Percentiles rank a stretch among this genome's conserved stretches.
phyloP scores from a whole-genome alignment of 352 stramenopile genomes.

The Ophiocytium majus region DNA sequence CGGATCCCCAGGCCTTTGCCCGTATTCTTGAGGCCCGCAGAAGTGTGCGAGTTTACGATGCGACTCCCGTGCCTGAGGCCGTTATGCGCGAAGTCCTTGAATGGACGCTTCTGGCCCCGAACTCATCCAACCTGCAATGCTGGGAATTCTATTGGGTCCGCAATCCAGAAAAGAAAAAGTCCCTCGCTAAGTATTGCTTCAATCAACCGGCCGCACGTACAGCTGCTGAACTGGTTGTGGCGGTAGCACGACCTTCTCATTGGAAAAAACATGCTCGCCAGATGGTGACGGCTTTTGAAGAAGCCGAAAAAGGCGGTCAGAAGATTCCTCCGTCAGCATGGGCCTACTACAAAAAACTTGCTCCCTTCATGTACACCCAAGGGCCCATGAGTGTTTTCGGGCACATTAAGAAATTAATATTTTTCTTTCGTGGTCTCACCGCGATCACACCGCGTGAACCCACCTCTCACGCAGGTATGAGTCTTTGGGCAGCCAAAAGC shows the following conservation, averaged over 20 bases:
- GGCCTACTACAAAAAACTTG: neutral
- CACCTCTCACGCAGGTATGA: neutral
- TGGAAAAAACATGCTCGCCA: neutral
- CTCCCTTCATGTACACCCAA: neutral
- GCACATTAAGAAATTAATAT: neutral
- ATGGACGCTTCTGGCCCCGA: neutral
- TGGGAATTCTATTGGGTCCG: slow-evolving; percentile 11
- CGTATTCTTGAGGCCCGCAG: neutral
- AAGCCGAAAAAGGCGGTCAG: neutral
- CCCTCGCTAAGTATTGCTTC: neutral
- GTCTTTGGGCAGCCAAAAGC: neutral
- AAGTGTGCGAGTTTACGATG: neutral
- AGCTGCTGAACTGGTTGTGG: neutral
- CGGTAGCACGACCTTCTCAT: neutral
- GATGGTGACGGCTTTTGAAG: neutral
- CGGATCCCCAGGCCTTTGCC: neutral
- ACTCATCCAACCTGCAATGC: neutral
- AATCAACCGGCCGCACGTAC: neutral
- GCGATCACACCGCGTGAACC: neutral
- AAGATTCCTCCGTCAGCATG: neutral
- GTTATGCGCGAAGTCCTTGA: neutral
- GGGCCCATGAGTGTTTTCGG: neutral
- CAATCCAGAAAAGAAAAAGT: slow-evolving; percentile 1
- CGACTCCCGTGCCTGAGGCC: neutral
- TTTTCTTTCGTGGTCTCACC: neutral